Conservation (phyloP, 108 stramenopile genomes). For the Schizochytrium sp. region DNA sequence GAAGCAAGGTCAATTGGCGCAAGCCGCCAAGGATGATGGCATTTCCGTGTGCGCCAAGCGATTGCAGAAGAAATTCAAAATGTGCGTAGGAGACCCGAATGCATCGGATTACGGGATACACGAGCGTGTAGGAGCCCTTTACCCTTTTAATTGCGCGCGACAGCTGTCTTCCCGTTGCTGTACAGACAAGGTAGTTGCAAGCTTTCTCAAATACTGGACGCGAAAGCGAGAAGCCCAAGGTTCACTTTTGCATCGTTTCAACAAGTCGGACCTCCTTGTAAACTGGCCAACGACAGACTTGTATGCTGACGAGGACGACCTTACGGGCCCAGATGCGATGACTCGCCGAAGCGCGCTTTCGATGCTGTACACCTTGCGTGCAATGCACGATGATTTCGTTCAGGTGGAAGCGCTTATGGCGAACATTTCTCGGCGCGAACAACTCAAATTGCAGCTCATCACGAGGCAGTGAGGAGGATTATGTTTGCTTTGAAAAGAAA, state of each 20-base stretch:
- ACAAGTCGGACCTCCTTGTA: not conserved
- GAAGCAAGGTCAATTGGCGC: too few relatives aligned
- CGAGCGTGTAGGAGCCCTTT: not conserved
- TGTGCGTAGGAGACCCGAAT: not conserved
- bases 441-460: not conserved
- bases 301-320: not conserved
- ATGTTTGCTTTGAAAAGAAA: not conserved
- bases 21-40: too few relatives aligned
- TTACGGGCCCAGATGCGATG: not conserved
- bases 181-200: not conserved
- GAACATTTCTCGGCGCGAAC: not conserved
- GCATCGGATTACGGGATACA: not conserved
- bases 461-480: not conserved
- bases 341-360: not conserved
- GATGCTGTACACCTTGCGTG: not conserved
- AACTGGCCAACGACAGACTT: constrained; percentile 1
- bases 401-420: not conserved
- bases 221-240: not conserved
- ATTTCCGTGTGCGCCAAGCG: not conserved
- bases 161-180: not conserved
- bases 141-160: not conserved
- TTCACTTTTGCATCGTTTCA: not conserved
- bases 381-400: not conserved
- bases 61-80: not conserved
- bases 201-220: not conserved